Conservation (phyloP, 805 yeast species). For the Millerago galiae region DNA sequence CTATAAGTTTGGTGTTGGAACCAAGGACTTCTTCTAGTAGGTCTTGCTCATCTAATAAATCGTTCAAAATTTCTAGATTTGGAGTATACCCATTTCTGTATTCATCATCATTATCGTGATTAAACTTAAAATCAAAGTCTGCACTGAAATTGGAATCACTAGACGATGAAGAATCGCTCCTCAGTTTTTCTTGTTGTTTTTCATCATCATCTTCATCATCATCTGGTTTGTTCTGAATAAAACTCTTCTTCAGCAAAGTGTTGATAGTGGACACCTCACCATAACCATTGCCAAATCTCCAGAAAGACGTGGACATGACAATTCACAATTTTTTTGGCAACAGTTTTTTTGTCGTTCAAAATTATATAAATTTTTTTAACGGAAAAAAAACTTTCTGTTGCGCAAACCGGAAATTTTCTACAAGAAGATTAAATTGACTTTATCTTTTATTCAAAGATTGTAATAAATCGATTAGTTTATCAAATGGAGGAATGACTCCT, state of each 20-base stretch:
- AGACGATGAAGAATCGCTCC: slow-evolving; percentile 16
- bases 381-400: background rate
- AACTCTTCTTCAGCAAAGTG: slow-evolving; percentile 34
- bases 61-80: slow-evolving; percentile 40
- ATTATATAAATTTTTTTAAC: background rate
- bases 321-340: background rate
- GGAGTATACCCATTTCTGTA: slow-evolving; percentile 28
- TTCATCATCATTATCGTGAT: slow-evolving; percentile 25
- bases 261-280: slow-evolving; percentile 49
- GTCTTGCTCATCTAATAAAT: slow-evolving; percentile 69
- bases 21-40: slow-evolving; percentile 65
- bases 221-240: slow-evolving; percentile 35
- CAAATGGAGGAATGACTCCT: slow-evolving; percentile 25
- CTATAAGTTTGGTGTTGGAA: slow-evolving; percentile 69
- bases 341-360: background rate
- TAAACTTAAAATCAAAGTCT: slow-evolving; percentile 7
- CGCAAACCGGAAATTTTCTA: background rate
- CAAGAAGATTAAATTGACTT: background rate
- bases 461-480: slow-evolving; percentile 12
- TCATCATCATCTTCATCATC: background rate
- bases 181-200: slow-evolving; percentile 19
- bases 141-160: slow-evolving; percentile 13
- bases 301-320: slow-evolving; percentile 42
- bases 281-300: slow-evolving; percentile 58
- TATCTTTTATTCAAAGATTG: background rate